Evolutionary conservation across 1,284 basidiomycete species (phyloP).

Genomic region (Leccinum solheimii): DNA sequence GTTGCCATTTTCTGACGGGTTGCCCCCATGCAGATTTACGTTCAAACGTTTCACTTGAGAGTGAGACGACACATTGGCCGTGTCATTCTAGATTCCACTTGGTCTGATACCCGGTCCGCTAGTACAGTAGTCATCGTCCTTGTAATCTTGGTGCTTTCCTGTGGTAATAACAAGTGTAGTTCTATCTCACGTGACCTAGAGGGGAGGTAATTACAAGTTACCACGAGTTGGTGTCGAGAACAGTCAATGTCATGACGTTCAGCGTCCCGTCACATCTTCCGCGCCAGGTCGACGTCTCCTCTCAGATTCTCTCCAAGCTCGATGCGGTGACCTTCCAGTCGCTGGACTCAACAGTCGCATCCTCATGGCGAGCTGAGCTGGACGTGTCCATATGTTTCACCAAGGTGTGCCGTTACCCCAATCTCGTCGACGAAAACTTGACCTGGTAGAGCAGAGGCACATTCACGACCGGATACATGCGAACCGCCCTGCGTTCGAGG

Average conservation of each 20-base stretch:
- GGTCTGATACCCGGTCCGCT: conserved; percentile 28
- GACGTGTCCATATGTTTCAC: conserved; percentile 65
- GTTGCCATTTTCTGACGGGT: conserved; percentile 10
- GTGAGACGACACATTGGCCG: neutral
- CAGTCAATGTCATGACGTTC: conserved; percentile 57
- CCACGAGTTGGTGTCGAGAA: conserved; percentile 5
- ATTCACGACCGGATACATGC: conserved; percentile 69
- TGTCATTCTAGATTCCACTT: conserved; percentile 1
- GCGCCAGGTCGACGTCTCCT: conserved; percentile 62
- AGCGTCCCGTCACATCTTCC: conserved; percentile 69
- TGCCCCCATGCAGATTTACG: conserved; percentile 57
- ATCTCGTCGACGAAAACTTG: conserved; percentile 2
- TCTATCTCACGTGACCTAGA: neutral
- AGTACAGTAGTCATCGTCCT: conserved; percentile 26
- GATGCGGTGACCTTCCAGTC: conserved; percentile 58
- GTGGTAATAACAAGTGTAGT: conserved; percentile 14
- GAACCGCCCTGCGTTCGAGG: conserved; percentile 62
- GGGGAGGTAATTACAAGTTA: neutral
- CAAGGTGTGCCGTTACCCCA: conserved; percentile 47
- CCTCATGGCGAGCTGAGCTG: conserved; percentile 70
- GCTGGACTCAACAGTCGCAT: conserved; percentile 57
- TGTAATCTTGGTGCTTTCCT: conserved; percentile 29
- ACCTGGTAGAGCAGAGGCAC: conserved; percentile 43
- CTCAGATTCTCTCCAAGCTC: conserved; percentile 65
- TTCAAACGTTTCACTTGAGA: conserved; percentile 74